Evolutionary conservation across 1,284 basidiomycete species (phyloP).

Genomic region (Apiotrichum laibachii): DNA sequence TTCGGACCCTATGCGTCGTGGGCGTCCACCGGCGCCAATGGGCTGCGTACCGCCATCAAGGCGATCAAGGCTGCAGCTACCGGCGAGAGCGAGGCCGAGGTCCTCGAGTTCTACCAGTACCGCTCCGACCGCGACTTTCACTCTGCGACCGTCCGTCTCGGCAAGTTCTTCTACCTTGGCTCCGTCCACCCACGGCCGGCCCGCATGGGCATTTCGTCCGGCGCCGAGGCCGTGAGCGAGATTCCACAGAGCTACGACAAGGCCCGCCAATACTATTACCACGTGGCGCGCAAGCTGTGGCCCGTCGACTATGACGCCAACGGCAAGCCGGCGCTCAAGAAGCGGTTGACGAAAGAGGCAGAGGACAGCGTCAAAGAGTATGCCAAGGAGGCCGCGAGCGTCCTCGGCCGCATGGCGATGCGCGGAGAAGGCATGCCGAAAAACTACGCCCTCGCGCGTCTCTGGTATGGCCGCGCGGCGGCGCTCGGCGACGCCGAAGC

Average conservation of each 20-base stretch:
- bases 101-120: slow-evolving; percentile 90
- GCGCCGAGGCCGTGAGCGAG: slow-evolving; percentile 81
- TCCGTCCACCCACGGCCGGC: slow-evolving; percentile 61
- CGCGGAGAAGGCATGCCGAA: slow-evolving; percentile 86
- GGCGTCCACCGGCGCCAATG: slow-evolving; percentile 65
- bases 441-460: slow-evolving; percentile 72
- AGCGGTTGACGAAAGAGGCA: slow-evolving; percentile 53
- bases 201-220: slow-evolving; percentile 70
- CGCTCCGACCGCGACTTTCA: slow-evolving; percentile 85
- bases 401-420: slow-evolving; percentile 88
- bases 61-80: slow-evolving; percentile 75
- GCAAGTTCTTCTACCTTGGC: slow-evolving; percentile 90
- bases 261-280: slow-evolving; percentile 75
- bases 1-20: slow-evolving; percentile 82
- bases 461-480: slow-evolving; percentile 91
- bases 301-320: slow-evolving; percentile 58
- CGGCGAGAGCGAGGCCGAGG: slow-evolving; percentile 87
- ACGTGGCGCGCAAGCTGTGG: slow-evolving; percentile 79
- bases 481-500: slow-evolving; percentile 78
- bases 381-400: slow-evolving; percentile 70
- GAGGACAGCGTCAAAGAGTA: slow-evolving; percentile 64
- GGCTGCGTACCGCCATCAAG: slow-evolving; percentile 70
- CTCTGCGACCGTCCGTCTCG: slow-evolving; percentile 79
- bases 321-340: slow-evolving; percentile 54
- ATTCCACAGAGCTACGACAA: slow-evolving; percentile 69